Evolutionary conservation across 495 filamentous ascomycete genomes (phyloP).

Genomic region (Pseudomonodictys pantanalensis): DNA sequence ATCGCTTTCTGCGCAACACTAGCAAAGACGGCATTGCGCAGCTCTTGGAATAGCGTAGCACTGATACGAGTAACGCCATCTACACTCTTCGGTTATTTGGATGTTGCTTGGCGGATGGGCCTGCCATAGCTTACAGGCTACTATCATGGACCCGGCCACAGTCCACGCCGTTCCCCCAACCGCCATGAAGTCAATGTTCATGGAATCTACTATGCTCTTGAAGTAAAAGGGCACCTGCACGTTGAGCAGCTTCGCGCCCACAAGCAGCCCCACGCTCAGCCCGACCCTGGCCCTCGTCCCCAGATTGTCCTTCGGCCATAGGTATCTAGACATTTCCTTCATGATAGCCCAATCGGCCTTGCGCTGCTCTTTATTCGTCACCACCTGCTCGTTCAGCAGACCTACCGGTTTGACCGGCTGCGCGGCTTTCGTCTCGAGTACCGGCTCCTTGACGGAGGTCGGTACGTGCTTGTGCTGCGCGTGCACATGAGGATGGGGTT

Average conservation of each 20-base stretch:
- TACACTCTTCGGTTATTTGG: slow-evolving; percentile 31
- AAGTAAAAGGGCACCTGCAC: slow-evolving; percentile 99
- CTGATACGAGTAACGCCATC: slow-evolving; percentile 87
- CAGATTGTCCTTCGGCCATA: slow-evolving; percentile 91
- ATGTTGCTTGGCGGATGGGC: background rate
- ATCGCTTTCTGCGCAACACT: slow-evolving; percentile 97
- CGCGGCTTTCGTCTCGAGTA: slow-evolving; percentile 32
- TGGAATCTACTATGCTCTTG: slow-evolving; percentile 91
- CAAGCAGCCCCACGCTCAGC: slow-evolving; percentile 71
- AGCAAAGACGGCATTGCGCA: slow-evolving; percentile 94
- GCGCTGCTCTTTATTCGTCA: slow-evolving; percentile 77
- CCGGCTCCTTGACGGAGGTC: slow-evolving; percentile 15
- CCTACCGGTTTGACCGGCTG: slow-evolving; percentile 44
- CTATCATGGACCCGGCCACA: slow-evolving; percentile 84
- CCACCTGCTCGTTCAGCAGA: slow-evolving; percentile 54
- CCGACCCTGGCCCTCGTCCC: slow-evolving; percentile 81
- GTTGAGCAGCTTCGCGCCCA: slow-evolving; percentile 90
- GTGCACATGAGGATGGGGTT: slow-evolving; percentile 11
- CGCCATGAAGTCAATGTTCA: slow-evolving; percentile 89
- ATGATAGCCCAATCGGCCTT: slow-evolving; percentile 98
- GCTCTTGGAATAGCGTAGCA: slow-evolving; percentile 80
- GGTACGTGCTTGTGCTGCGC: slow-evolving; percentile 3
- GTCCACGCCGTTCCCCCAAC: slow-evolving; percentile 83
- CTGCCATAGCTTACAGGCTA: slow-evolving; percentile 61
- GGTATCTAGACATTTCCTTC: slow-evolving; percentile 91